These are phyloP conservation scores for Paradendryphiella salina DNA, from an alignment of 2,329 filamentous ascomycete genomes.

Conservation along the genomic window DNA sequence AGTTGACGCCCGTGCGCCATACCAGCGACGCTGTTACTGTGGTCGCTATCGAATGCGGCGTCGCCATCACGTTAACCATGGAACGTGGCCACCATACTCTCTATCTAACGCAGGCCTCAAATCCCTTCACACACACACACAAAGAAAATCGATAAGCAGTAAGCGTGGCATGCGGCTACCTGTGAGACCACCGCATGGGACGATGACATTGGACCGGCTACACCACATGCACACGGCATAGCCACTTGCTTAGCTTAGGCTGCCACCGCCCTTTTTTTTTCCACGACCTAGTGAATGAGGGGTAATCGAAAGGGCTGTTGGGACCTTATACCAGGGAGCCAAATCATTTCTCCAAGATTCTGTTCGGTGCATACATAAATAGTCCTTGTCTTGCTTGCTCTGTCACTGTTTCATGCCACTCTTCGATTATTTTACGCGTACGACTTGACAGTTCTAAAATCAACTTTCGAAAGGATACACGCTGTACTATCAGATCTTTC, in stretches of 20 bases:
- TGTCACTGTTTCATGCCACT: no score
- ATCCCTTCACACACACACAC: no score
- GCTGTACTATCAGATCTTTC: no score
- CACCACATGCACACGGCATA: not conserved
- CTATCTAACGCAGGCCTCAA: no score
- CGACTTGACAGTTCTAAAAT: not conserved
- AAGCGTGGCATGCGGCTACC: no score
- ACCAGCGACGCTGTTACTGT: no score
- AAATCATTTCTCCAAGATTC: no score
- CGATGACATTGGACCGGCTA: not conserved
- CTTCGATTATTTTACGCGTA: no score
- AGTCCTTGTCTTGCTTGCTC: no score
- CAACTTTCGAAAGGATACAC: not conserved
- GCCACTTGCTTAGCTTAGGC: slow-evolving; percentile 2
- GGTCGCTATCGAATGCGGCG: not conserved
- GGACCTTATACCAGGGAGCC: not conserved
- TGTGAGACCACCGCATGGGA: not conserved
- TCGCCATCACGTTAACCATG: not conserved
- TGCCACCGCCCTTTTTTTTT: slow-evolving; percentile 4
- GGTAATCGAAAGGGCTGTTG: not conserved
- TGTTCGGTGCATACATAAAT: not conserved
- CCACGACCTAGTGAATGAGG: not conserved
- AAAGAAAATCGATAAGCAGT: no score
- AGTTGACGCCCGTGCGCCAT: not conserved
- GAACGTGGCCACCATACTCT: no score